A percentile compares a stretch with the other conserved stretches of the same genome.
phyloP scores from a whole-genome alignment of 1,284 basidiomycete genomes.

The Ganoderma lucidum region DNA sequence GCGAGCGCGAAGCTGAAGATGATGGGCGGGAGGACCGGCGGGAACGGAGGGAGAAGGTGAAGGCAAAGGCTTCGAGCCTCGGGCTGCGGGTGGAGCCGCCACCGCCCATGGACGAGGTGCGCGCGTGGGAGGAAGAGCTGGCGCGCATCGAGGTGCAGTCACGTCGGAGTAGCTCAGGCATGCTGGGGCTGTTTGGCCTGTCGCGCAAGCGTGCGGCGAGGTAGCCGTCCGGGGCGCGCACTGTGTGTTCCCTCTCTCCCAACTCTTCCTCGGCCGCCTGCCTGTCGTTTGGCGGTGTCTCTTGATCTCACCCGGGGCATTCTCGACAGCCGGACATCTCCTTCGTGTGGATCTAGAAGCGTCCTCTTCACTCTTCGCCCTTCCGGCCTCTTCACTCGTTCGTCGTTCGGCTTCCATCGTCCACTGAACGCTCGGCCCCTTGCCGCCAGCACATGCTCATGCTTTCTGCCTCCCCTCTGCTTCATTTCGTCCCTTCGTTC shows the following conservation, averaged over 20 bases:
- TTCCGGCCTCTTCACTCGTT: not conserved
- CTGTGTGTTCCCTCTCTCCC: not conserved
- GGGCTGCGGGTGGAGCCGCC: constrained; percentile 28
- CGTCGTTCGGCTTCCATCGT: constrained; percentile 6
- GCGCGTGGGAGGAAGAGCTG: constrained; percentile 82
- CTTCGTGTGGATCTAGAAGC: not conserved
- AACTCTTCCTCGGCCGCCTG: constrained; percentile 6
- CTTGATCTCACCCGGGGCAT: not conserved
- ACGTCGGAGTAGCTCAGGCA: constrained; percentile 62
- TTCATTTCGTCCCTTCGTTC: constrained; percentile 16
- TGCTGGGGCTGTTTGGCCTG: constrained; percentile 57
- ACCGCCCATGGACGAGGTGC: constrained; percentile 47
- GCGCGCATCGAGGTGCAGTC: constrained; percentile 72
- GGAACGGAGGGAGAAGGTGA: constrained; percentile 27
- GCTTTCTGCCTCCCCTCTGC: constrained; percentile 12
- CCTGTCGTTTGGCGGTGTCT: not conserved
- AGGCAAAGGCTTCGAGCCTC: constrained; percentile 26
- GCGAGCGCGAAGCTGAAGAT: constrained; percentile 27
- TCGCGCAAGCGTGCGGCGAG: constrained; percentile 48
- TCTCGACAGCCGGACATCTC: not conserved
- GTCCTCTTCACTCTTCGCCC: not conserved
- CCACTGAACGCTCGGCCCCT: not conserved
- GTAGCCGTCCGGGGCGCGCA: constrained; percentile 8
- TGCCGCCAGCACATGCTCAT: constrained; percentile 7
- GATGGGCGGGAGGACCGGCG: constrained; percentile 27